phyloP scores from a whole-genome alignment of 768 basidiomycete species.

The Grammothele lineata region DNA sequence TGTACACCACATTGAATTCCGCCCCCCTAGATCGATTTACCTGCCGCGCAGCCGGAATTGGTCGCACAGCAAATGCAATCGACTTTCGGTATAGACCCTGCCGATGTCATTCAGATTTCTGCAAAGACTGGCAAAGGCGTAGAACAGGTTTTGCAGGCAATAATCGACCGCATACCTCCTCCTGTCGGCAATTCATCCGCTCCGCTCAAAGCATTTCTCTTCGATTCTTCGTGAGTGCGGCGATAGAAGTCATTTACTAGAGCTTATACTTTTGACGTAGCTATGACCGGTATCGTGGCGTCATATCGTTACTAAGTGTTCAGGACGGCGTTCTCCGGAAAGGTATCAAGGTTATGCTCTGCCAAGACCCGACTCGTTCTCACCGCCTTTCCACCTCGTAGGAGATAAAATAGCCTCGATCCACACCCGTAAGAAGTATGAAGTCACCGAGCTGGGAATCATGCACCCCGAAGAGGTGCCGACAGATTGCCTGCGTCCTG shows the following conservation, averaged over 20 bases:
- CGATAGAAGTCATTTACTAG: too few species aligned
- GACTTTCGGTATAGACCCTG: slow-evolving; percentile 75
- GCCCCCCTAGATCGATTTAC: slow-evolving; percentile 75
- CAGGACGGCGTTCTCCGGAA: slow-evolving; percentile 77
- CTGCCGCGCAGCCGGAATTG: slow-evolving; percentile 78
- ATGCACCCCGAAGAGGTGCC: slow-evolving; percentile 89
- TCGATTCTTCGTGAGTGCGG: slow-evolving; percentile 84
- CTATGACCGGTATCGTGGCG: slow-evolving; percentile 94
- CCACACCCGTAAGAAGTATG: slow-evolving; percentile 83
- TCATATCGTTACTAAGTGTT: slow-evolving; percentile 86
- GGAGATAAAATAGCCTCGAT: slow-evolving; percentile 90
- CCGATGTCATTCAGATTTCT: slow-evolving; percentile 74
- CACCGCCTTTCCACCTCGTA: slow-evolving; percentile 23
- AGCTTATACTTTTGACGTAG: slow-evolving; percentile 33
- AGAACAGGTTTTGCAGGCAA: slow-evolving; percentile 68
- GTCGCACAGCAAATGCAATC: slow-evolving; percentile 78
- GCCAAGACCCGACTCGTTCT: too few species aligned
- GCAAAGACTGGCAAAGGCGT: slow-evolving; percentile 93
- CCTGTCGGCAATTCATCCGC: slow-evolving; percentile 51
- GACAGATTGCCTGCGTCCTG: slow-evolving; percentile 60
- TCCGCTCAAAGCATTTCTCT: slow-evolving; percentile 80
- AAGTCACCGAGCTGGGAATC: slow-evolving; percentile 83
- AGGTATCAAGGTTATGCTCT: too few species aligned
- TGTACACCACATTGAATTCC: slow-evolving; percentile 2
- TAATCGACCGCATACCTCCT: slow-evolving; percentile 81